Conservation (phyloP, 176 grass and related monocot genomes). For the Juncus effusus region DNA sequence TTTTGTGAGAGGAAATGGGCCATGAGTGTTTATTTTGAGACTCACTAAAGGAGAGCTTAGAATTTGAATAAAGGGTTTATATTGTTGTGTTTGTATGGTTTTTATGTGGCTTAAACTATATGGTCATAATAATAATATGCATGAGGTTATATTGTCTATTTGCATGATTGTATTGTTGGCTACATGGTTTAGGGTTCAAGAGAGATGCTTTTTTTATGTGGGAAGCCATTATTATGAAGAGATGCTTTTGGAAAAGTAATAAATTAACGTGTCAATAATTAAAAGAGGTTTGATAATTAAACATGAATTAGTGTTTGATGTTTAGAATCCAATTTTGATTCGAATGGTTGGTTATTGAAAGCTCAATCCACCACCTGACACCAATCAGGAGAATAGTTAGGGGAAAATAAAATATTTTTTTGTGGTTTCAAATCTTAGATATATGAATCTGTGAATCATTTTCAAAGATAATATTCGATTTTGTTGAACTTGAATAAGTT, state of each 20-base stretch:
- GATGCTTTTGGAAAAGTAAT: constrained; percentile 24
- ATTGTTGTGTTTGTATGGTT: background rate
- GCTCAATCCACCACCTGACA: constrained; percentile 24
- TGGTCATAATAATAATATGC: background rate
- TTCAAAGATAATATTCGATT: too few relatives aligned
- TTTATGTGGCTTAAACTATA: background rate
- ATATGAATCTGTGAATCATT: background rate
- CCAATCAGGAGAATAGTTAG: constrained; percentile 10
- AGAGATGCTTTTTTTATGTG: constrained; percentile 20
- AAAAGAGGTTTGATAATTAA: background rate
- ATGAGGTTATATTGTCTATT: too few relatives aligned
- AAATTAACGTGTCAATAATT: constrained; percentile 5
- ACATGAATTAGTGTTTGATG: constrained; percentile 17
- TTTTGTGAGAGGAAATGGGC: constrained; percentile 45
- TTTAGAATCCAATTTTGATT: constrained; percentile 23
- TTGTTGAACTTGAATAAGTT: too few relatives aligned
- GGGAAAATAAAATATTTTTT: constrained; percentile 6
- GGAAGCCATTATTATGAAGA: constrained; percentile 14
- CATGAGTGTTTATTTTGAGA: constrained; percentile 25
- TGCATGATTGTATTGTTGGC: background rate
- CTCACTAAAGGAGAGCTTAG: constrained; percentile 28
- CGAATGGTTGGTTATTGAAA: constrained; percentile 22
- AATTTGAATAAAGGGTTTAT: constrained; percentile 41
- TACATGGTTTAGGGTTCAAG: background rate
- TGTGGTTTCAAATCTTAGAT: background rate